Evolutionary conservation across 2,329 filamentous ascomycete genomes (phyloP).

Genomic region (Trichoderma sp.): DNA sequence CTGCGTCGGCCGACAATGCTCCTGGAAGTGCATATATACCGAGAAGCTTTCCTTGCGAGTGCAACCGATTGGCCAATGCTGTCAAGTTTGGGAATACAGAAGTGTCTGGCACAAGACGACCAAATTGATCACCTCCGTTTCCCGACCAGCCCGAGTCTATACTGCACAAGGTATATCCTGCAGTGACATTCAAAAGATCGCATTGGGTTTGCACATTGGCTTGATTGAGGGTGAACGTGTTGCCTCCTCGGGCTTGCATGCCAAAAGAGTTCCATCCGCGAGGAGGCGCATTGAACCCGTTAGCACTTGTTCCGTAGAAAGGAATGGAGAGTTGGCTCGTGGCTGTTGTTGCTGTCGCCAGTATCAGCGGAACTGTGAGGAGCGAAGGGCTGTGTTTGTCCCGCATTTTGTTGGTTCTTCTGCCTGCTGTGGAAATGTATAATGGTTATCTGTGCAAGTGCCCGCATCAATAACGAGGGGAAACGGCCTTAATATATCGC

Average conservation of each 20-base stretch:
- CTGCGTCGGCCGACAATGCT: not conserved
- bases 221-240: not conserved
- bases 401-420: not conserved
- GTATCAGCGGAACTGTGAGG: not conserved
- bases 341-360: not conserved
- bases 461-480: not conserved
- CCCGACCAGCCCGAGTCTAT: constrained; percentile 11
- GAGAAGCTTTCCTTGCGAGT: constrained; percentile 5
- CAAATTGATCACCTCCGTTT: not conserved
- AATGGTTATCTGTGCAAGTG: not conserved
- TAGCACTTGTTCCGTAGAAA: constrained; percentile 7
- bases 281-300: not conserved
- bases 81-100: constrained; percentile 2
- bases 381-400: not conserved
- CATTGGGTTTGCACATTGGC: not conserved
- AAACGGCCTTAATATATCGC: not conserved
- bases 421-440: not conserved
- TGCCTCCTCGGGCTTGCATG: not conserved
- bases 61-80: not conserved
- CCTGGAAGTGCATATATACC: constrained; percentile 5
- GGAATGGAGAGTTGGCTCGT: constrained; percentile 7
- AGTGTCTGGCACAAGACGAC: constrained; percentile 2
- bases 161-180: constrained; percentile 7
- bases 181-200: not conserved
- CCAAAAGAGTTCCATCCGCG: constrained; percentile 11